Evolutionary conservation across 2,329 filamentous ascomycete genomes (phyloP).

Genomic region (Trichoderma harzianum): DNA sequence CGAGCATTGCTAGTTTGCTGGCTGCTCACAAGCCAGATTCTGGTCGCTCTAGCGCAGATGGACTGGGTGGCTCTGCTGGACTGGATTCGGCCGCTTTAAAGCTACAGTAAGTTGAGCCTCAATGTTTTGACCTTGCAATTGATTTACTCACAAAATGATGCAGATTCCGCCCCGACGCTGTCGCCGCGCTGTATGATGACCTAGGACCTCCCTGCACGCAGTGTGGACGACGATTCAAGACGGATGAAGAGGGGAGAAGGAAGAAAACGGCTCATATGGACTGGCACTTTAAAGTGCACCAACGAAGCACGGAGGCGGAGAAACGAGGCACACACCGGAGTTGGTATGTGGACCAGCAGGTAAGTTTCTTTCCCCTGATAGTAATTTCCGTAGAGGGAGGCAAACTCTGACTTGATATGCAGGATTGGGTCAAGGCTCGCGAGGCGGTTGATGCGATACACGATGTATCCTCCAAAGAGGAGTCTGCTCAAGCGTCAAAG

Average conservation of each 20-base stretch:
- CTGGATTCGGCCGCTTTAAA: constrained; percentile 69
- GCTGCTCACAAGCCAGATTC: constrained; percentile 30
- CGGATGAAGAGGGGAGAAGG: constrained; percentile 72
- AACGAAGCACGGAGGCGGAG: constrained; percentile 79
- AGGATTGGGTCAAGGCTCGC: constrained; percentile 87
- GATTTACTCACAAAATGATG: constrained; percentile 20
- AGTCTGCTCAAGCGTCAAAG: constrained; percentile 33
- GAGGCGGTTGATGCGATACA: constrained; percentile 71
- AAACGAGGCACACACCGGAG: constrained; percentile 86
- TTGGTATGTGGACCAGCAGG: constrained; percentile 89
- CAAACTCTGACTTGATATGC: constrained; percentile 10
- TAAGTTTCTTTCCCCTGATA: constrained; percentile 40
- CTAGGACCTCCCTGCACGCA: constrained; percentile 85
- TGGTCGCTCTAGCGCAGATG: constrained; percentile 26
- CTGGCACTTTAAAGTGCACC: constrained; percentile 96
- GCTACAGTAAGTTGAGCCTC: constrained; percentile 53
- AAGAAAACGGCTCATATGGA: constrained; percentile 92
- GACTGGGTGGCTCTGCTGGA: constrained; percentile 53
- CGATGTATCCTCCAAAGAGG: constrained; percentile 33
- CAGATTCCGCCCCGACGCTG: constrained; percentile 70
- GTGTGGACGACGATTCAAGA: constrained; percentile 82
- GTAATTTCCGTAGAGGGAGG: neutral
- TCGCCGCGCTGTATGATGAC: constrained; percentile 73
- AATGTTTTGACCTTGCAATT: neutral
- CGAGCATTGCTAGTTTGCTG: constrained; percentile 37